Percentiles rank a stretch among this genome's conserved stretches.
Evolutionary conservation across 805 yeast genomes (phyloP).

Genomic region (Hanseniaspora taiwanica): DNA sequence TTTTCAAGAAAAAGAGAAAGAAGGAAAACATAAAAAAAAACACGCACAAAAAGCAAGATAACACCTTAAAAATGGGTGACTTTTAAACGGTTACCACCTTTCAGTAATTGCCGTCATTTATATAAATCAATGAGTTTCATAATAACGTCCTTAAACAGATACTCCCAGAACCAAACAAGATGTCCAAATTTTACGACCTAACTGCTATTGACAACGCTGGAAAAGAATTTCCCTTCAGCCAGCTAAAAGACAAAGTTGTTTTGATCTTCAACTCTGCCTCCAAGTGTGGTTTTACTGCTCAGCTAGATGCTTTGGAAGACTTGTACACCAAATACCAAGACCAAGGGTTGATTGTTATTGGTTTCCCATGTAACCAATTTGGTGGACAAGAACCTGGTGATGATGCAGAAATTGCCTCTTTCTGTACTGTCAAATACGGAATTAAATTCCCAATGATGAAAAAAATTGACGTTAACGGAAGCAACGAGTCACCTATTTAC

Average conservation of each 20-base stretch:
- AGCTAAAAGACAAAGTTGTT: conserved; percentile 68
- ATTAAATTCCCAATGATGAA: conserved; percentile 72
- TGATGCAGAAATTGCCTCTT: conserved; percentile 55
- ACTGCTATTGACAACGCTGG: conserved; percentile 50
- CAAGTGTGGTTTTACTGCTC: conserved; percentile 74
- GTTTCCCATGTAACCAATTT: conserved; percentile 88
- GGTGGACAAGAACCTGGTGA: conserved; percentile 68
- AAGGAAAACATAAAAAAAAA: no score
- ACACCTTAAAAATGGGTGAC: no score
- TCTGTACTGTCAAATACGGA: conserved; percentile 63
- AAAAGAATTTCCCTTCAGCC: conserved; percentile 41
- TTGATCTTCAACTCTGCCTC: conserved; percentile 81
- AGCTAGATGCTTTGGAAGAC: conserved; percentile 59
- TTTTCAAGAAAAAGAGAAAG: no score
- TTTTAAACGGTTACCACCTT: no score
- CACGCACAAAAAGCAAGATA: no score
- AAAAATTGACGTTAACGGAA: conserved; percentile 73
- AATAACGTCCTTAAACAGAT: not conserved
- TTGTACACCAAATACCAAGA: conserved; percentile 54
- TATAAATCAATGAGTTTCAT: no score
- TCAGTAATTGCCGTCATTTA: no score
- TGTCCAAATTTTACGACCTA: conserved; percentile 56
- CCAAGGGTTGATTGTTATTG: conserved; percentile 55
- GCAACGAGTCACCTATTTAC: conserved; percentile 54
- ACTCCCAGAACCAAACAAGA: conserved; percentile 9